Conservation (phyloP, 352 stramenopile genomes). For the Phytophthora brassicae region DNA sequence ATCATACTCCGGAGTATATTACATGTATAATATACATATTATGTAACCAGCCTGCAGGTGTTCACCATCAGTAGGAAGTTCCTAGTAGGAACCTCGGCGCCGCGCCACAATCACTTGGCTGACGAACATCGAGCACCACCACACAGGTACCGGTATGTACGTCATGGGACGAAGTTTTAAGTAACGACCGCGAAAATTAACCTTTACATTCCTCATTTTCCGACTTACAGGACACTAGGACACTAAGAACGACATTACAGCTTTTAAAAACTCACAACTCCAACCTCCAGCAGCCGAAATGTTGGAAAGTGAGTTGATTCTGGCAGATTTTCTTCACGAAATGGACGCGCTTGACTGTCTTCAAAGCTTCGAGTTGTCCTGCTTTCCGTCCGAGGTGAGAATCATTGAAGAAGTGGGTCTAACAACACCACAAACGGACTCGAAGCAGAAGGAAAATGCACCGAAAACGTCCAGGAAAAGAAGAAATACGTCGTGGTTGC, state of each 20-base stretch:
- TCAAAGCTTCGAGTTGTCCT: background rate
- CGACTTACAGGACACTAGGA: constrained; percentile 15
- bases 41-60: constrained; percentile 12
- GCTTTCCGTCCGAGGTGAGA: background rate
- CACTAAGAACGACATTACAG: constrained; percentile 4
- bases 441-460: background rate
- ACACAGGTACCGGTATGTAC: background rate
- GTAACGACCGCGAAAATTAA: background rate
- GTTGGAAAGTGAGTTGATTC: constrained; percentile 17
- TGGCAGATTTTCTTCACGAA: constrained; percentile 24
- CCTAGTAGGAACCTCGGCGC: background rate
- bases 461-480: constrained; percentile 1
- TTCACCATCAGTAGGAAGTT: background rate
- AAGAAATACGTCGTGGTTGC: constrained; percentile 30
- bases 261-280: background rate
- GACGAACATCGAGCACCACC: background rate
- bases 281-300: constrained; percentile 1
- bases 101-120: constrained; percentile 5
- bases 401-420: background rate
- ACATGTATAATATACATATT: too few relatives aligned
- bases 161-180: background rate
- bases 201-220: constrained; percentile 15
- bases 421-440: too few relatives aligned
- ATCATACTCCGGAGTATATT: too few relatives aligned
- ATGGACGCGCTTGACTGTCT: constrained; percentile 17